phyloP scores from a whole-genome alignment of 805 yeast genomes.

The Metschnikowia santaceciliae region DNA sequence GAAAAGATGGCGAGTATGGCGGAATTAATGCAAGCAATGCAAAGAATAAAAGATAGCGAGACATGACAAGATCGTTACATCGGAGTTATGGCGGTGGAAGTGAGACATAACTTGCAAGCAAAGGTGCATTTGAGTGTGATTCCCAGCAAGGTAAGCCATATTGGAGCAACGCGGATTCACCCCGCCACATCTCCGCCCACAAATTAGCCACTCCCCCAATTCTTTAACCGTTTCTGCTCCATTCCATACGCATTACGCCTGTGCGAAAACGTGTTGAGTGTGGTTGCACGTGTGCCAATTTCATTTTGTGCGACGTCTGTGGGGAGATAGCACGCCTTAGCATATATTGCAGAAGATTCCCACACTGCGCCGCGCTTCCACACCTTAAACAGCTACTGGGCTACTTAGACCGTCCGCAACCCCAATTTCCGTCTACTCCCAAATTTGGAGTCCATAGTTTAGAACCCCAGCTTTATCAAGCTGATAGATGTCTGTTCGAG shows the following conservation, averaged over 20 bases:
- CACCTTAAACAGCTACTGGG: not conserved
- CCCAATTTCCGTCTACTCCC: not conserved
- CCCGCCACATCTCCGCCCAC: not conserved
- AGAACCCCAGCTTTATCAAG: not conserved
- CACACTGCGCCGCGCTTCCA: constrained; percentile 1
- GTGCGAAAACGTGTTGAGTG: constrained; percentile 4
- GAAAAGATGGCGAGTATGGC: not conserved
- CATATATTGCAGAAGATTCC: constrained; percentile 3
- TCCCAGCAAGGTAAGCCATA: not conserved
- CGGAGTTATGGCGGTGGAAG: not conserved
- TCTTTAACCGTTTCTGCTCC: not conserved
- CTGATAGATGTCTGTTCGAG: not conserved
- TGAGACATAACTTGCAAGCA: not conserved
- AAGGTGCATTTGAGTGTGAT: not conserved
- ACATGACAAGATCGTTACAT: not conserved
- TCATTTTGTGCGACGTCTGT: not conserved
- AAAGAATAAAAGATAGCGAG: constrained; percentile 1
- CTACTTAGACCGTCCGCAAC: not conserved
- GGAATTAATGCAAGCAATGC: not conserved
- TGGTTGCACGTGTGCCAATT: constrained; percentile 5
- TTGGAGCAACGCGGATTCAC: not conserved
- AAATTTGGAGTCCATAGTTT: not conserved
- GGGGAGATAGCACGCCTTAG: not conserved
- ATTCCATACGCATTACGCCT: not conserved
- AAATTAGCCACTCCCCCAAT: not conserved